Base-by-base conservation (phyloP, 345 rosid species). In the Kandelia obovata region DNA sequence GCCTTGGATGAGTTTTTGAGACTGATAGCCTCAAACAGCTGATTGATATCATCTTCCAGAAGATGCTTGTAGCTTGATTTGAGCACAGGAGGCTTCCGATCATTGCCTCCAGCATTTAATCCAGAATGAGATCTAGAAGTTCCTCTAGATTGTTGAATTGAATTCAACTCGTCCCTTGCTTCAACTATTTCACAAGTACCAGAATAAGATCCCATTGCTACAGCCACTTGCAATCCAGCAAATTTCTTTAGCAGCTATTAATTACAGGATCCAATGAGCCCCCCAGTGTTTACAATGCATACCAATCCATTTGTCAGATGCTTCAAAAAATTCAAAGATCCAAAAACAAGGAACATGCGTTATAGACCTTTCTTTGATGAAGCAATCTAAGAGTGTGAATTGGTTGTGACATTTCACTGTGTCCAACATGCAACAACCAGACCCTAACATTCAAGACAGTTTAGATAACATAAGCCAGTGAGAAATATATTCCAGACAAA, bases 171-270 rank as follows among this genome's bases (percentile, higher is more conserved):
- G 57, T 88, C 94, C 32, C 72, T 75, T 72, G 82, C 96, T 71
- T 89, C 97, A 70, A 89, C 88, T 76, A 91, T 93, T 81, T 93
- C 98, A 75, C 89, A 79, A 65, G 84, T 74, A 61, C 83, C 85
- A 1, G 78, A 75, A 51, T 82, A 86, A 1, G 96, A 86, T 77
- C 86, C 94, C 98, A 93, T 93, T 34, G 17, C 60, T 16, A 51
- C 43, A 39, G 62, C 49, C 32, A 32, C 61, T 69, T 30, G 26
- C 62, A 53, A 15, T 21, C 61, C 9, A 25, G 68, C 28, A 52
- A 65, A 62, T 34, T 46, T 63, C 7, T 60, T 68, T 26, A 19
- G 63, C 62, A 28, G 32, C 43, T 20, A 57, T 23, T 61, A 32
- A 51, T 13, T 25, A 7, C 59, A 67, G 7, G 9, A 57, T 21